Conservation (phyloP, 2,329 filamentous ascomycete genomes). For the Pseudogymnoascus sp. region DNA sequence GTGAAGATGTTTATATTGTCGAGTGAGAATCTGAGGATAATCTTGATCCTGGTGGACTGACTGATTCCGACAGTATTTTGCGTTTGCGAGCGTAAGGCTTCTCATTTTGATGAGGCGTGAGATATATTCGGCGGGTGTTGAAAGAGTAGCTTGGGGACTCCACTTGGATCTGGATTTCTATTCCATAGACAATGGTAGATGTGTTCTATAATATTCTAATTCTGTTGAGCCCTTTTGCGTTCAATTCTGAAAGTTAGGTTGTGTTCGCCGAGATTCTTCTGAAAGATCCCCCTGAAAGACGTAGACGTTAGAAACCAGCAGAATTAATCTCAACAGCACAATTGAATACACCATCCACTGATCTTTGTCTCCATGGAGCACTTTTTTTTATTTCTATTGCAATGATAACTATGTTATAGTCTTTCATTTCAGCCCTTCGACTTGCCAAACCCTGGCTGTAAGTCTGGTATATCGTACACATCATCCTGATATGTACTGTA, state of each 20-base stretch:
- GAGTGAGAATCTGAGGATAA: neutral
- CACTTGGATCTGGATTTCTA: neutral
- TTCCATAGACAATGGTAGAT: neutral
- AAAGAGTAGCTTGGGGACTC: neutral
- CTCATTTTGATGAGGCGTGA: neutral
- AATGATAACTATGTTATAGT: neutral
- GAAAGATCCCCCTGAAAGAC: neutral
- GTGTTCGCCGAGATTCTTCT: neutral
- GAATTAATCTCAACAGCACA: neutral
- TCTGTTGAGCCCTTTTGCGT: neutral
- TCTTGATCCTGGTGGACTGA: neutral
- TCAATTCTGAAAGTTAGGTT: neutral
- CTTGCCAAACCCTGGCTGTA: conserved; percentile 1
- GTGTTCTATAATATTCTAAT: neutral
- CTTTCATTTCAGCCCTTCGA: neutral
- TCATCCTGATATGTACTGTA: neutral
- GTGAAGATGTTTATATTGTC: neutral
- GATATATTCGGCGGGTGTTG: neutral
- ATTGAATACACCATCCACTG: neutral
- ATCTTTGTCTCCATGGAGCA: neutral
- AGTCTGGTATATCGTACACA: conserved; percentile 6
- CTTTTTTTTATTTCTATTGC: neutral
- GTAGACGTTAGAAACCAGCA: too few relatives aligned
- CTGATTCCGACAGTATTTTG: neutral
- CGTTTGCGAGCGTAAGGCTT: neutral